phyloP scores from a whole-genome alignment of 352 stramenopile species.

The Phytophthora boehmeriae region DNA sequence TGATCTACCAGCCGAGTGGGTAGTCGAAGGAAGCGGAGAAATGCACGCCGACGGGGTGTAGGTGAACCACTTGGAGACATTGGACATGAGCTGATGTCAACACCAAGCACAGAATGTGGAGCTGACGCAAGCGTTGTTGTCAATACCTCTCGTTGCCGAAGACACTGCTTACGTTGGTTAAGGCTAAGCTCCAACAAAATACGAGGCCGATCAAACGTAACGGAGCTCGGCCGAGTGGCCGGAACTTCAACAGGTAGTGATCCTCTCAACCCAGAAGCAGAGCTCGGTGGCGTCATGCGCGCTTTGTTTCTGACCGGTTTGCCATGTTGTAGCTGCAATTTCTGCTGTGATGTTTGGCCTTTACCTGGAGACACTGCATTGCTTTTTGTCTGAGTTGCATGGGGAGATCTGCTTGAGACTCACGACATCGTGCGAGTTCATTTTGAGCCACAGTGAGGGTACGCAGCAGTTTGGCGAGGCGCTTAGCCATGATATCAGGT shows the following conservation, averaged over 20 bases:
- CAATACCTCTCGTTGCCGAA: constrained; percentile 52
- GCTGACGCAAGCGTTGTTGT: constrained; percentile 39
- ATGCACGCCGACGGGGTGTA: constrained; percentile 12
- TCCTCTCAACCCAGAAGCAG: constrained; percentile 20
- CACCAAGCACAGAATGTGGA: constrained; percentile 66
- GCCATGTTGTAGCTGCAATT: constrained; percentile 2
- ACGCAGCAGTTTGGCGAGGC: constrained; percentile 58
- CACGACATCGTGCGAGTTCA: constrained; percentile 53
- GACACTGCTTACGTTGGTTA: constrained; percentile 69
- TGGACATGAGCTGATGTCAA: constrained; percentile 39
- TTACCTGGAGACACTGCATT: constrained; percentile 17
- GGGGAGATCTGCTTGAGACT: constrained; percentile 30
- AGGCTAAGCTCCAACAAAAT: constrained; percentile 78
- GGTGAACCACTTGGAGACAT: constrained; percentile 15
- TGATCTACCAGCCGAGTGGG: constrained; percentile 1
- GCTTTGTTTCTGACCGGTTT: constrained; percentile 19
- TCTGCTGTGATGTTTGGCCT: background rate
- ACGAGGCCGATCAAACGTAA: constrained; percentile 62
- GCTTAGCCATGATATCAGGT: constrained; percentile 41
- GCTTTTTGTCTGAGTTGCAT: background rate
- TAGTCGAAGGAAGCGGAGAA: constrained; percentile 11
- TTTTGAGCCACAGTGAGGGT: constrained; percentile 58
- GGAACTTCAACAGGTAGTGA: constrained; percentile 25
- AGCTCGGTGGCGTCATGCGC: constrained; percentile 19
- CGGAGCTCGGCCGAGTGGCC: constrained; percentile 49